Base-by-base conservation (phyloP, 305 asterid species). In the Euphrasia arctica region DNA sequence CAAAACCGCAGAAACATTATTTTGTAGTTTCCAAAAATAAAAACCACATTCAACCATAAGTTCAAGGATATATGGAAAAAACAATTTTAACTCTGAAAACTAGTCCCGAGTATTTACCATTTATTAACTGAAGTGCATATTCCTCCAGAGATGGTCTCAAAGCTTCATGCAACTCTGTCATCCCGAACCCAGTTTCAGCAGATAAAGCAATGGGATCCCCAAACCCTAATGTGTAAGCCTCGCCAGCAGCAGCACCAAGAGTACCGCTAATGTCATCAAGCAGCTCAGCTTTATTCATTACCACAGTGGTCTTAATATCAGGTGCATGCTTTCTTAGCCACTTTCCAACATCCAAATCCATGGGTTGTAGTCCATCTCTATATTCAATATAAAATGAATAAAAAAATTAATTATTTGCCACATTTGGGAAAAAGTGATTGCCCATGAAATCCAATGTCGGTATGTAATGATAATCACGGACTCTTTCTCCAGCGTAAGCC, bases 341-440 rank as follows among this genome's bases (percentile, higher is more conserved):
- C 77, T 89, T 89, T 54, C 97, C 98, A 13, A 92, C 98, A 83
- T 92, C 97, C 84, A 85, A 75, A 81, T 89, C 98, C 91, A 85
- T 78, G 58, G 95, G 94, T 67, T 81, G 87, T 62, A 92, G 70
- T 70, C 98, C 98, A 77, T 85, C 95, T 78, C 98, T 88, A 70
- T 63, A 72, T 65, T 51, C 62, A 70, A 74, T 36, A 71, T 14
- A 66, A 62, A 60, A 62, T 28, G 64, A 29, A 74, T 9, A 6
- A 57, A 74, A 63, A 25, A 25, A 14, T 45, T 49, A 64, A 59
- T 29, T 28, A 13, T 25, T 49, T 4, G 6, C 39, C 58, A 3
- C 54, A 28, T 34, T 31, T 2, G 28, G 25, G 63, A 52, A 49
- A 42, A 42, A 43, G 27, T 13, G 36, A 41, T 25, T 11, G 18